Evolutionary conservation across 2,329 filamentous ascomycete species (phyloP), one percentile per base, ranked within the genome.

Genomic region (Tolypocladium sp.): DNA sequence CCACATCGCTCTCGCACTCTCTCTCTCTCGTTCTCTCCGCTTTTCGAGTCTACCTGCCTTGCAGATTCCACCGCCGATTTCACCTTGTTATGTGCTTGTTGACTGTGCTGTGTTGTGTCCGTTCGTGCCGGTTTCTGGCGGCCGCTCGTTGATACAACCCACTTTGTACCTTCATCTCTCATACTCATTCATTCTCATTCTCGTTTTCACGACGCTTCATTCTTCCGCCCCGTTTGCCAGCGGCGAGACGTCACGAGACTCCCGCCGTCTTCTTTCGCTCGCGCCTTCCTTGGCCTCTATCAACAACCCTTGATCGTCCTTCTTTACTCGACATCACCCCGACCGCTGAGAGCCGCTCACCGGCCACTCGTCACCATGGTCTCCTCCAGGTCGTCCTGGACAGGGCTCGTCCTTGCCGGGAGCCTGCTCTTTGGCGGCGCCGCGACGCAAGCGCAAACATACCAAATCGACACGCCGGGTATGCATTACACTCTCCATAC

Each of bases 401-500:
- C 25, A 37, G 55, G 57, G 42, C 61, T 63, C n/a, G 49, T 56
- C 22, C 13, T 63, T 3, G 42, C 51, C 20, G 54, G 56, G 38
- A 51, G 52, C 15, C 25, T 60, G 44, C 52, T 64, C 35, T 15
- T 61, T 13, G 46, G 33, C 46, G 41, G 55, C 5, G 64, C 57
- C 25, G 59, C 63, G 33, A 71, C 68, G 2, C 68, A 63, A 25
- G 71, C 68, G 1, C 67, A 69, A 30, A 63, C 62, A 38, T 72
- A 73, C 63, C 67, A 67, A 40, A 68, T 74, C 15, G 67, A 67
- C 49, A 70, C 65, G 13, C 65, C 67, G 40, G 70, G 72, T 74
- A 64, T 46, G 61, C 4, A 17, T 38, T 35, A 20, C 30, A 15
- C n/a, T 13, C 20, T n/a, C 38, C 35, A 27, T n/a, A 8, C 58